Evolutionary conservation across 148 eudicot genomes (phyloP), one percentile per base, ranked within the genome.

Genomic region (Spergularia marina): DNA sequence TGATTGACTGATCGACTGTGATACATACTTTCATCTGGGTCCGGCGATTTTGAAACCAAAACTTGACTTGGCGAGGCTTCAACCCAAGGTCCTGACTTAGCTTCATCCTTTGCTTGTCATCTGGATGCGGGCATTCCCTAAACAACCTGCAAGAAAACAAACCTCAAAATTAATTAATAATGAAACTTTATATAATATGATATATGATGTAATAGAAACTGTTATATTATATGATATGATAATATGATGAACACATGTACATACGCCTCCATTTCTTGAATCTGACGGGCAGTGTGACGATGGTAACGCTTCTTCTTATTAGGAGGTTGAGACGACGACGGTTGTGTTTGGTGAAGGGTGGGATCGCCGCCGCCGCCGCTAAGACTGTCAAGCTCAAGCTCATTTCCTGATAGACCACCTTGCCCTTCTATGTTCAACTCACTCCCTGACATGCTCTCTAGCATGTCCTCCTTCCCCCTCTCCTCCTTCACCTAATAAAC

Each of bases 201-300:
- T 54, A n/a, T 14, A 34, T 34, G 25, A 23, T 23, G 25, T 23
- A 23, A 23, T 40, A 49, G 40, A 52, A 23, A n/a, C n/a, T 12
- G 15, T 13, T 41, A 41, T 40, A 41, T 61, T 8, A 55, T 16
- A 18, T n/a, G 3, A 17, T 14, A 51, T 12, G 1, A 30, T 14
- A 57, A 2, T 56, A 13, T 67, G 53, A 49, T 44, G 3, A 17
- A 18, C 20, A 47, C 84, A n/a, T n/a, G n/a, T n/a, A n/a, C n/a
- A 12, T 89, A 96, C 99, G 97, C 67, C 83, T 96, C 99, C 98
- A 96, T 90, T 85, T 96, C 98, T 85, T 96, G 99, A 85, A 96
- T 96, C 83, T 96, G 99, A 57, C 87, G 92, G 61, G 97, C 84
- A 40, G 99, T 92, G 86, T 96, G 99, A 52, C 99, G 85, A 68